These are phyloP conservation scores for Elsinoe necatrix DNA, from an alignment of 2,329 filamentous ascomycete genomes.

Conservation along the genomic window DNA sequence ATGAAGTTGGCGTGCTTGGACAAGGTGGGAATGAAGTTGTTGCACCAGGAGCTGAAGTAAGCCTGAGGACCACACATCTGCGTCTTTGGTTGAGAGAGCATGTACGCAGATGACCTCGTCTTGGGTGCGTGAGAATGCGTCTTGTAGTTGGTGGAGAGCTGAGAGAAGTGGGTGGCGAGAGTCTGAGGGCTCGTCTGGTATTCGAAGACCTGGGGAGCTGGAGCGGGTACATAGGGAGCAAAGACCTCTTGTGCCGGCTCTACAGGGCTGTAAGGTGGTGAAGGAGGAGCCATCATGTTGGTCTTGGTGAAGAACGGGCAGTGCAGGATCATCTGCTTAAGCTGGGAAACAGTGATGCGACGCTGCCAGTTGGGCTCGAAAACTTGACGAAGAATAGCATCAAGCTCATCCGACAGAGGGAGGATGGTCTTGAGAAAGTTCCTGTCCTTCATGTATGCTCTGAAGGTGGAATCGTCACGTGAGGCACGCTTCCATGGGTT, in stretches of 20 bases:
- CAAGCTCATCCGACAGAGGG: slow-evolving; percentile 80
- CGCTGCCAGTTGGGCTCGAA: slow-evolving; percentile 79
- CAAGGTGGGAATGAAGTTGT: slow-evolving; percentile 18
- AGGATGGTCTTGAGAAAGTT: slow-evolving; percentile 89
- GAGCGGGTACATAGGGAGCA: slow-evolving; percentile 14
- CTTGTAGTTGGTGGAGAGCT: slow-evolving; percentile 14
- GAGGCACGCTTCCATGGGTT: slow-evolving; percentile 99
- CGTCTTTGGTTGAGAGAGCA: slow-evolving; percentile 3
- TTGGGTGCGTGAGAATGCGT: slow-evolving; percentile 4
- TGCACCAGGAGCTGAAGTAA: slow-evolving; percentile 19
- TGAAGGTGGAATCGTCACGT: slow-evolving; percentile 86
- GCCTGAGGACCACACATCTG: slow-evolving; percentile 17
- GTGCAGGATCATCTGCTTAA: slow-evolving; percentile 65
- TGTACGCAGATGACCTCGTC: slow-evolving; percentile 4
- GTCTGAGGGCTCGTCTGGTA: slow-evolving; percentile 8
- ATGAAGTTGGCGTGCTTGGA: slow-evolving; percentile 19
- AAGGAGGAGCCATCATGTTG: slow-evolving; percentile 21
- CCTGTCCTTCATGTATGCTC: slow-evolving; percentile 74
- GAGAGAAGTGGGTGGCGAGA: slow-evolving; percentile 15
- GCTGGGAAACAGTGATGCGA: slow-evolving; percentile 71
- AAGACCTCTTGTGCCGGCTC: slow-evolving; percentile 17
- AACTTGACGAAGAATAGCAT: slow-evolving; percentile 75
- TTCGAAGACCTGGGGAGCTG: slow-evolving; percentile 1
- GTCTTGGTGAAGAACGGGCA: slow-evolving; percentile 63
- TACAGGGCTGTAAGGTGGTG: slow-evolving; percentile 19